These are phyloP conservation scores for Volvox carteri DNA, from an alignment of 163 green algal genomes.

Conservation along the genomic window DNA sequence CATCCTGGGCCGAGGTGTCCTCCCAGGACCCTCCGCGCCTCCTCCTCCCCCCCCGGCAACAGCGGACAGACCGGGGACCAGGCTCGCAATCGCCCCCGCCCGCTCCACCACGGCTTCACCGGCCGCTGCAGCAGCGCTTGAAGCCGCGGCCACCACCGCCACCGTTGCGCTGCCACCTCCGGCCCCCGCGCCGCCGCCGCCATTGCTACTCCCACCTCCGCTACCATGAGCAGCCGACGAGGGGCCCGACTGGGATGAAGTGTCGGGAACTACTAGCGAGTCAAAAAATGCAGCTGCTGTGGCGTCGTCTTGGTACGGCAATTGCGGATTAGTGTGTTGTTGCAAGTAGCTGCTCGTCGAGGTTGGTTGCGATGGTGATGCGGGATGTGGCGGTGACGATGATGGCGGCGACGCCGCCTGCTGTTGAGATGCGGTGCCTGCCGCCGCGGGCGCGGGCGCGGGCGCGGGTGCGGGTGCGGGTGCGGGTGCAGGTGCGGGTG, in stretches of 20 bases:
- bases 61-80: background rate
- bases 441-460: background rate
- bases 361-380: too few species aligned
- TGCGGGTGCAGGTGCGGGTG: constrained; percentile 1
- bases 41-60: background rate
- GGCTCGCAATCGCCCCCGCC: constrained; percentile 7
- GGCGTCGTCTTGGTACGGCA: background rate
- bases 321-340: too few species aligned
- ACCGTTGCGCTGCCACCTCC: background rate
- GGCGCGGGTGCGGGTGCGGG: background rate
- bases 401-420: background rate
- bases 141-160: background rate
- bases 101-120: constrained; percentile 40
- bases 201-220: background rate
- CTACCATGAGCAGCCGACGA: background rate
- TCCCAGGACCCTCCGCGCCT: background rate
- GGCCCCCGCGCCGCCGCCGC: background rate
- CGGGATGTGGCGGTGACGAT: too few species aligned
- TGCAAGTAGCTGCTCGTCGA: too few species aligned
- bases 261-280: too few species aligned
- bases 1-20: background rate
- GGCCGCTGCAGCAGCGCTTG: background rate
- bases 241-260: background rate
- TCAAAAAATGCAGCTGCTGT: background rate
- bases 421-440: background rate